Evolutionary conservation across 371 early-diverging fungal genomes (phyloP).

Genomic region (Mortierella sp.): DNA sequence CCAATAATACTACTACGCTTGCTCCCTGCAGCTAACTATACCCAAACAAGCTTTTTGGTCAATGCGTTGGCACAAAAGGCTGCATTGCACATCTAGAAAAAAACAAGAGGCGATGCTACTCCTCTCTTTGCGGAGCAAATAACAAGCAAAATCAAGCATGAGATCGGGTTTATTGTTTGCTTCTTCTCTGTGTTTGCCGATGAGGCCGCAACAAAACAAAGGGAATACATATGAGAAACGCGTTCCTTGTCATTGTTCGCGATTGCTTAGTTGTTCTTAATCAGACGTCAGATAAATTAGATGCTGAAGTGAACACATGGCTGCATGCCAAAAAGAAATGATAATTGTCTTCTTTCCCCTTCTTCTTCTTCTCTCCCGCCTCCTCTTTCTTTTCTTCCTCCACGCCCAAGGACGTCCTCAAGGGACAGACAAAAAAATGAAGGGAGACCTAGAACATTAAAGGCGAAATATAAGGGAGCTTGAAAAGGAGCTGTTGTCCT

Average conservation of each 20-base stretch:
- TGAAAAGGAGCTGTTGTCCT: background rate
- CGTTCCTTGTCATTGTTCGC: background rate
- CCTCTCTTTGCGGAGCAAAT: background rate
- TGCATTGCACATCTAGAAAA: background rate
- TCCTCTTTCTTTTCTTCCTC: background rate
- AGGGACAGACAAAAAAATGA: conserved; percentile 3
- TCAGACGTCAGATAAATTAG: background rate
- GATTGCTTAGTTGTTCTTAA: background rate
- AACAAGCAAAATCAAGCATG: background rate
- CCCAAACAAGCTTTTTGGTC: background rate
- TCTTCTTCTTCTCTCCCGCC: background rate
- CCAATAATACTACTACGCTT: background rate
- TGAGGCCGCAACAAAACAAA: background rate
- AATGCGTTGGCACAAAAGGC: background rate
- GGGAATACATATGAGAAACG: background rate
- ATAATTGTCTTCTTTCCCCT: background rate
- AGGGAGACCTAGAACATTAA: background rate
- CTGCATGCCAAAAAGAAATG: background rate
- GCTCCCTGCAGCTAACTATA: background rate
- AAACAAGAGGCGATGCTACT: background rate
- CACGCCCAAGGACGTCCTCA: background rate
- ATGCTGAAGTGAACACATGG: background rate
- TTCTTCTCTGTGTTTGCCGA: background rate
- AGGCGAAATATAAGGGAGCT: conserved; percentile 9
- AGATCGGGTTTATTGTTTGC: background rate